These are phyloP conservation scores for Huntiella omanensis DNA, from an alignment of 2,329 filamentous ascomycete genomes.

Conservation along the genomic window DNA sequence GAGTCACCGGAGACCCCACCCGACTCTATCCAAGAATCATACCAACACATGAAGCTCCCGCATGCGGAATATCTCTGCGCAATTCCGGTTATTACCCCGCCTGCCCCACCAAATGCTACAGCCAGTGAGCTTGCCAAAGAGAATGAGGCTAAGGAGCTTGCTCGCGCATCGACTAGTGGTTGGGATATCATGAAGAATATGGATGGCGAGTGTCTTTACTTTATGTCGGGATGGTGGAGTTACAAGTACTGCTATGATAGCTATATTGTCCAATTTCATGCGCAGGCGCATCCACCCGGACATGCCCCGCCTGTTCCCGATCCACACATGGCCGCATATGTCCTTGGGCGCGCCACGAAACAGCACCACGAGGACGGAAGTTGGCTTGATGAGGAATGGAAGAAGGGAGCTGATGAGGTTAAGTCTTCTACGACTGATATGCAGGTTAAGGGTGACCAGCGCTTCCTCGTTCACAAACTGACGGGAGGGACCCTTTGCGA, in stretches of 20 bases:
- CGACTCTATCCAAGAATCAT: slow-evolving; percentile 21
- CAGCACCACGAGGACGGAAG: slow-evolving; percentile 15
- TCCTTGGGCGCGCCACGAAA: slow-evolving; percentile 38
- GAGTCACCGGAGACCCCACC: background rate
- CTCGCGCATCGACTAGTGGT: slow-evolving; percentile 55
- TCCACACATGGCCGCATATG: slow-evolving; percentile 53
- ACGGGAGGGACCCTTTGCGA: slow-evolving; percentile 70
- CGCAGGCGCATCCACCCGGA: slow-evolving; percentile 46
- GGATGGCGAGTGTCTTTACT: slow-evolving; percentile 65
- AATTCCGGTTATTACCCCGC: slow-evolving; percentile 50
- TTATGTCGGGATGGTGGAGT: slow-evolving; percentile 79
- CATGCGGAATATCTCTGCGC: slow-evolving; percentile 64
- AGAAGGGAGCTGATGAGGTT: slow-evolving; percentile 12
- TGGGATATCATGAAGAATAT: slow-evolving; percentile 65
- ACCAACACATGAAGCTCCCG: slow-evolving; percentile 57
- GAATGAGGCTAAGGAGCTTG: slow-evolving; percentile 64
- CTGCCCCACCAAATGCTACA: slow-evolving; percentile 40
- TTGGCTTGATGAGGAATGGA: slow-evolving; percentile 16
- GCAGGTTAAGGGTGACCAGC: slow-evolving; percentile 64
- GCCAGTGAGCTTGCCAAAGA: slow-evolving; percentile 48
- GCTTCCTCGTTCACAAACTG: slow-evolving; percentile 71
- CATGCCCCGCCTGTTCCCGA: slow-evolving; percentile 63
- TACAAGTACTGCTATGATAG: slow-evolving; percentile 87
- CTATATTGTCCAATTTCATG: slow-evolving; percentile 80
- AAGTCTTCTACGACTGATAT: slow-evolving; percentile 28